phyloP scores from a whole-genome alignment of 306 rosid genomes.

The Castanea crenata region DNA sequence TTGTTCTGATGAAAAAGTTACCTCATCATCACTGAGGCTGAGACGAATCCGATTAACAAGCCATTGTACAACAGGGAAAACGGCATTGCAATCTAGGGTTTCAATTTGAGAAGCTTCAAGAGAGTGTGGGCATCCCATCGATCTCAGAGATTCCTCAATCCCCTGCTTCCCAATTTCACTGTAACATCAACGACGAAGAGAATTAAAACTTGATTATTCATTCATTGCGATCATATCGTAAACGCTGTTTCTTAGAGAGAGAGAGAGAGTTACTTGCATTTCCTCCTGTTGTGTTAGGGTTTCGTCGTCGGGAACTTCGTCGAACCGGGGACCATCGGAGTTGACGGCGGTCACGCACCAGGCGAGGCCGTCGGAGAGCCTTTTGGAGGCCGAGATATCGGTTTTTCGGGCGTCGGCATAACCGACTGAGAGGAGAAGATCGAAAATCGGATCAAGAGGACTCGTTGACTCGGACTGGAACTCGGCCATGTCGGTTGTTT shows the following conservation, averaged over 20 bases:
- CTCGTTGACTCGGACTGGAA: conserved; percentile 1
- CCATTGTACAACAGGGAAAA: conserved; percentile 52
- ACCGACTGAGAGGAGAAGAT: conserved; percentile 34
- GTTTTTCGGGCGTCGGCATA: conserved; percentile 22
- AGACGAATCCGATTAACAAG: conserved; percentile 29
- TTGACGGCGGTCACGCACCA: conserved; percentile 43
- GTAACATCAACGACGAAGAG: conserved; percentile 1
- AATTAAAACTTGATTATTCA: too few relatives aligned
- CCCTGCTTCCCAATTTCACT: conserved; percentile 20
- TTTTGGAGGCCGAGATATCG: conserved; percentile 24
- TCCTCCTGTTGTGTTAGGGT: background rate
- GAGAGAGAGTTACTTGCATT: conserved; percentile 33
- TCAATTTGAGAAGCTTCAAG: conserved; percentile 27
- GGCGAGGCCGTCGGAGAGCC: conserved; percentile 34
- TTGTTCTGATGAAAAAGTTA: background rate
- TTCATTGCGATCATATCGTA: too few relatives aligned
- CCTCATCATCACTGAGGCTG: conserved; percentile 23
- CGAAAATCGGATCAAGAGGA: conserved; percentile 19
- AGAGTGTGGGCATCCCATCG: conserved; percentile 45
- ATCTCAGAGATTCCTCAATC: conserved; percentile 45
- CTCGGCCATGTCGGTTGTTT: conserved; percentile 27
- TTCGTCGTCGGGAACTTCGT: conserved; percentile 10
- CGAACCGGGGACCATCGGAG: background rate
- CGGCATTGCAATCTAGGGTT: conserved; percentile 23
- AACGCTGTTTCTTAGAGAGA: background rate